These are phyloP conservation scores for Barbarea vulgaris DNA, from an alignment of 345 rosid genomes.

Conservation along the genomic window DNA sequence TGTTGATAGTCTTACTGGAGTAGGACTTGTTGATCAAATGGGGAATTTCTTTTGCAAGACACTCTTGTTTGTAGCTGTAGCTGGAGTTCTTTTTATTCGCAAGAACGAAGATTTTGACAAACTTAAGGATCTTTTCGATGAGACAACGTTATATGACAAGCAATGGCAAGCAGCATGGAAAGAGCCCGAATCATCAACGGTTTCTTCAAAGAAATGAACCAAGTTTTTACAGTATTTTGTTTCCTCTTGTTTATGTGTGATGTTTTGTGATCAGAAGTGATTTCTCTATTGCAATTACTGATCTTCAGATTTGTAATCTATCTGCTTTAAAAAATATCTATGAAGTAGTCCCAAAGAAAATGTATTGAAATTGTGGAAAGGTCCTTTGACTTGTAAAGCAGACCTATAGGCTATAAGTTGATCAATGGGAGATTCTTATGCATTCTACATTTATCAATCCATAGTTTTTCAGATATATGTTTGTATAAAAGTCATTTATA, in stretches of 20 bases:
- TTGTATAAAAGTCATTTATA: no score
- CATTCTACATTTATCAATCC: background rate
- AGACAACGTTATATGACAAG: slow-evolving; percentile 93
- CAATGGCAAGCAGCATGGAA: slow-evolving; percentile 99
- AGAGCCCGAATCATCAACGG: slow-evolving; percentile 53
- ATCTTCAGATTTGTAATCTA: slow-evolving; percentile 19
- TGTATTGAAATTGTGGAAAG: background rate
- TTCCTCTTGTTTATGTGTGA: slow-evolving; percentile 14
- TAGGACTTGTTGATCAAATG: slow-evolving; percentile 97
- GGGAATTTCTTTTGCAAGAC: slow-evolving; percentile 95
- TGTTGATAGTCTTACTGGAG: slow-evolving; percentile 93
- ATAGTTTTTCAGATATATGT: background rate
- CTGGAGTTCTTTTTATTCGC: slow-evolving; percentile 78
- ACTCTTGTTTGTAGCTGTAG: slow-evolving; percentile 79
- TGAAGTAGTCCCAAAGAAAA: slow-evolving; percentile 27
- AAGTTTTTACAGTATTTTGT: background rate
- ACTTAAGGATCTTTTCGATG: slow-evolving; percentile 71
- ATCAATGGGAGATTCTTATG: slow-evolving; percentile 10
- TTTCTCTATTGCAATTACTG: slow-evolving; percentile 29
- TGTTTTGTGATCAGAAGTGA: slow-evolving; percentile 12
- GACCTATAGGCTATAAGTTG: background rate
- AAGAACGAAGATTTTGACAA: slow-evolving; percentile 89
- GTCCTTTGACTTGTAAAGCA: slow-evolving; percentile 17
- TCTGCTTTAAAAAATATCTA: background rate
- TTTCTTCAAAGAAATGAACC: slow-evolving; percentile 31